These are phyloP conservation scores for Acer saccharum DNA, from an alignment of 345 rosid genomes.

Conservation along the genomic window DNA sequence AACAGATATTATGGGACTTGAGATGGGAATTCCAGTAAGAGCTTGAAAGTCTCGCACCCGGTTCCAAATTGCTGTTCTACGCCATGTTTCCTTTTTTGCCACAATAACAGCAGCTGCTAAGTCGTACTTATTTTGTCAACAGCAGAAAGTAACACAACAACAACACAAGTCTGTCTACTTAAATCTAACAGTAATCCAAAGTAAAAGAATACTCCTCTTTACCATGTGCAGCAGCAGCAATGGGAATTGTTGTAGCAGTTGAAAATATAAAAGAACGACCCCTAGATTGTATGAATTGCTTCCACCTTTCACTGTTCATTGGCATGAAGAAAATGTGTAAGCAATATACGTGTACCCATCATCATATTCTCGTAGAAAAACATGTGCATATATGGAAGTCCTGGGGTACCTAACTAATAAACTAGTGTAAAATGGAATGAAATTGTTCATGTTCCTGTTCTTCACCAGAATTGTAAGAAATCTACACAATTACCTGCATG, in stretches of 20 bases:
- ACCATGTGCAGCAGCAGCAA: constrained; percentile 89
- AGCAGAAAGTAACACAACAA: background rate
- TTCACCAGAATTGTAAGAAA: constrained; percentile 8
- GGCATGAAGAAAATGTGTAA: constrained; percentile 8
- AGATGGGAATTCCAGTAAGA: constrained; percentile 70
- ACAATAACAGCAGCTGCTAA: constrained; percentile 79
- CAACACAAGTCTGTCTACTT: too few relatives aligned
- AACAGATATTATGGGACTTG: constrained; percentile 85
- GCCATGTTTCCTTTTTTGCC: constrained; percentile 84
- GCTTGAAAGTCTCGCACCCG: constrained; percentile 68
- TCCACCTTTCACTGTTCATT: constrained; percentile 78
- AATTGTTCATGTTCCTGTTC: background rate
- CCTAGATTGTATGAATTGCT: constrained; percentile 84
- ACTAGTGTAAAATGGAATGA: background rate
- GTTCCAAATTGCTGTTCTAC: constrained; percentile 83
- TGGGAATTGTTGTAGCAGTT: constrained; percentile 75
- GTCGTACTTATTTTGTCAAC: constrained; percentile 25
- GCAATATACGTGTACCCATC: background rate
- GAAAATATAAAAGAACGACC: constrained; percentile 96
- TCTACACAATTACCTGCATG: constrained; percentile 69
- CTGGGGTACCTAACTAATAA: background rate
- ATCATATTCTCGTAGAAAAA: background rate
- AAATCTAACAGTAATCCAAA: too few relatives aligned
- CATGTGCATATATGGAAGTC: background rate
- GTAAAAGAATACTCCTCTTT: constrained; percentile 19